Evolutionary conservation across 2,329 filamentous ascomycete genomes (phyloP), one percentile per base, ranked within the genome.

Genomic region (Colletotrichum camelliae): DNA sequence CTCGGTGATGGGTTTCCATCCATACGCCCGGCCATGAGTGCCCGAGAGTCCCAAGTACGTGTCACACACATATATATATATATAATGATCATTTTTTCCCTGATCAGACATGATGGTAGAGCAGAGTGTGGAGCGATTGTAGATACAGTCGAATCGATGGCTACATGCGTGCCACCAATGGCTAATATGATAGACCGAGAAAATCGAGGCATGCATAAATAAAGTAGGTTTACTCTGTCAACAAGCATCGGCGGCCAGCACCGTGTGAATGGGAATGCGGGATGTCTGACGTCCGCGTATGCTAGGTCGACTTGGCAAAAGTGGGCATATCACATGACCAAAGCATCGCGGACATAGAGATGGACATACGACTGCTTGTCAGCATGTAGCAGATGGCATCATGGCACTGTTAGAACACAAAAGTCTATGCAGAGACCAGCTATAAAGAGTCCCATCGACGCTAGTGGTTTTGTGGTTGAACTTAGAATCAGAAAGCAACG

Each of bases 31-130:
- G 39, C 5, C 39, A n/a, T n/a, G 9, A 43, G 39, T 43, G 1
- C 39, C n/a, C 18, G 12, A 43, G n/a, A 2, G 39, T 9, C 9
- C n/a, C 0, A 4, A n/a, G 9, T n/a, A n/a, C 4, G 39, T 43
- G 5, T 12, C 9, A 24, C 21, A 4, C 9, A 24, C 21, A 4
- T 29, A n/a, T 43, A 43, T 2, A 43, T 43, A 18, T 5, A 43
- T n/a, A 43, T 4, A 43, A 43, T n/a, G 18, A 9, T 8, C 3
- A n/a, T n/a, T n/a, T 0, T 0, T 43, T 3, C 39, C 1, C 5
- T 43, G 39, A 43, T n/a, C 0, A n/a, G 9, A 43, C 9, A 43
- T n/a, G 9, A n/a, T 18, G 18, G 5, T 43, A n/a, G 39, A 43
- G n/a, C 3, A 43, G 9, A n/a, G n/a, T 12, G 18, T n/a, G 39